phyloP scores from a whole-genome alignment of 2,329 filamentous ascomycete species.

The Zymoseptoria crescenta region DNA sequence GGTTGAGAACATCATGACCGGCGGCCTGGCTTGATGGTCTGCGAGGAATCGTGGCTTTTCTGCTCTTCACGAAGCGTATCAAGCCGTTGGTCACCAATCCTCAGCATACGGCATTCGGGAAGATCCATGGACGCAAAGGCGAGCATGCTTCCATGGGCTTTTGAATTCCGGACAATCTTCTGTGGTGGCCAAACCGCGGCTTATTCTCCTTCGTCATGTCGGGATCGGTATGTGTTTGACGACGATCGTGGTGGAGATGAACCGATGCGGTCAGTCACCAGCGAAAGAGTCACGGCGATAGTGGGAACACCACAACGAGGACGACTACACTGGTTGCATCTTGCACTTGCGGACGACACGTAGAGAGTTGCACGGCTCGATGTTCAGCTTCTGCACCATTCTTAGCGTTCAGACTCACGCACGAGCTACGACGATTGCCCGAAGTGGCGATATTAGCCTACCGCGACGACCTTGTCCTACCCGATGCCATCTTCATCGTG shows the following conservation, averaged over 20 bases:
- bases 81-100: slow-evolving; percentile 19
- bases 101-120: not conserved
- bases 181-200: not conserved
- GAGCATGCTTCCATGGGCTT: not conserved
- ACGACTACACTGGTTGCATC: not conserved
- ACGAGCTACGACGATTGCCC: not conserved
- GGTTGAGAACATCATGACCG: not conserved
- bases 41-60: slow-evolving; percentile 55
- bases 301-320: not conserved
- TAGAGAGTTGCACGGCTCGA: not conserved
- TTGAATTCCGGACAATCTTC: not conserved
- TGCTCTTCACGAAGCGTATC: slow-evolving; percentile 57
- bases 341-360: not conserved
- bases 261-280: not conserved
- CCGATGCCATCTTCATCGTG: not conserved
- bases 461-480: not conserved
- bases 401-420: not conserved
- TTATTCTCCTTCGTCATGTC: not conserved
- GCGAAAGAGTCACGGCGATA: not conserved
- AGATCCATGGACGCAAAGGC: not conserved
- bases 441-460: not conserved
- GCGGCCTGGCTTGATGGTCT: slow-evolving; percentile 58
- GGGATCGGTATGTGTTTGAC: not conserved
- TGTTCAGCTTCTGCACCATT: not conserved
- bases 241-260: not conserved